Conservation (phyloP, 345 rosid species). For the Lepidium africanum region DNA sequence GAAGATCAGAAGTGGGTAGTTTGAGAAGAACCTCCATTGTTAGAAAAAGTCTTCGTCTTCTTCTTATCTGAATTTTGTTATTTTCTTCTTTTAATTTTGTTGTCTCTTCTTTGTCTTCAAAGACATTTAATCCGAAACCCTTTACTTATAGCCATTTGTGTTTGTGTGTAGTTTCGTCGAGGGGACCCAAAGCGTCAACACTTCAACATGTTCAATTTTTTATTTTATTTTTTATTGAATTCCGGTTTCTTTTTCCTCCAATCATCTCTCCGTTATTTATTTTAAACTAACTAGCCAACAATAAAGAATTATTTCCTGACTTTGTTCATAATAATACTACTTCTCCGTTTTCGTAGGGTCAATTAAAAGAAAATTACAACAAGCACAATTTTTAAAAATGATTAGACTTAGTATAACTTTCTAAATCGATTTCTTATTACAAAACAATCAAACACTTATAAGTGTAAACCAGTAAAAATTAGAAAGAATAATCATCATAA, state of each 20-base stretch:
- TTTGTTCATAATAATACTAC: conserved; percentile 11
- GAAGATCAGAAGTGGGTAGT: conserved; percentile 21
- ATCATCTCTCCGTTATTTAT: conserved; percentile 14
- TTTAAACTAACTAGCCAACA: not conserved
- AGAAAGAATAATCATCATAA: not conserved
- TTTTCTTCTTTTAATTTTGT: not conserved
- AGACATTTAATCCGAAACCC: conserved; percentile 11
- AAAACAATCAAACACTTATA: not conserved
- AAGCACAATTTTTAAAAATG: not conserved
- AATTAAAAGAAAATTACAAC: not conserved
- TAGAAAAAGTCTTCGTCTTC: conserved; percentile 12
- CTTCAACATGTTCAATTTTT: conserved; percentile 29
- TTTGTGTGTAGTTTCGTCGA: conserved; percentile 20
- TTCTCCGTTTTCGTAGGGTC: conserved; percentile 5
- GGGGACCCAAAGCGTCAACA: conserved; percentile 61
- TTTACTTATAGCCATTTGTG: conserved; percentile 28
- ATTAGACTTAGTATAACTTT: not conserved
- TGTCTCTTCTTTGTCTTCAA: not conserved
- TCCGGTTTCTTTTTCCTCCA: conserved; percentile 16
- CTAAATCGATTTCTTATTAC: not conserved
- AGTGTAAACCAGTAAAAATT: not conserved
- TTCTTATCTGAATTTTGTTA: not conserved
- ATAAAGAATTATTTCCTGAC: conserved; percentile 1
- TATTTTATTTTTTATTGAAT: conserved; percentile 4
- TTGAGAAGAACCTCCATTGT: conserved; percentile 37